Evolutionary conservation across 208 protist species (phyloP).

Genomic region (Trichomonas vaginalis): DNA sequence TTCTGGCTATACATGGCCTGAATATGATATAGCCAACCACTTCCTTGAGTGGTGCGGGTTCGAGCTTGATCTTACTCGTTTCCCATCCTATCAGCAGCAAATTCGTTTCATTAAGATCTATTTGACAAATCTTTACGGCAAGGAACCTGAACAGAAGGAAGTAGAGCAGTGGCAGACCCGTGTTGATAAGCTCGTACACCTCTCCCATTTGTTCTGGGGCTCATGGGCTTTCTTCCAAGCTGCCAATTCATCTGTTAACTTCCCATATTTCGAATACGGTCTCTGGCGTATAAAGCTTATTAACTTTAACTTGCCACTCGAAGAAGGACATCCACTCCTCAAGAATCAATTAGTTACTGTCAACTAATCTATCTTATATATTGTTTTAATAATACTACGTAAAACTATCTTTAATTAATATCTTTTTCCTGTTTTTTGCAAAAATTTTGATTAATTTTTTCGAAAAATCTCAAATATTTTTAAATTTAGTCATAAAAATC

Average conservation of each 20-base stretch:
- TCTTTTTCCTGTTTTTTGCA: not conserved
- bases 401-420: not conserved
- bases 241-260: not conserved
- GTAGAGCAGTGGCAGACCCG: not conserved
- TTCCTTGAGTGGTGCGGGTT: not conserved
- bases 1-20: not conserved
- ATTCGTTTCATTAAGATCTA: not conserved
- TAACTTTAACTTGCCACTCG: not conserved
- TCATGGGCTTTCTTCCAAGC: not conserved
- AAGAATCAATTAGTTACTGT: not conserved
- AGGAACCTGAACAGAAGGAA: not conserved
- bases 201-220: not conserved
- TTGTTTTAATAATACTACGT: not conserved
- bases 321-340: not conserved
- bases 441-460: not conserved
- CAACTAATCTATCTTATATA: not conserved
- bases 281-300: not conserved
- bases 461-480: not conserved
- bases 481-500: too few relatives aligned
- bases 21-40: not conserved
- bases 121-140: not conserved
- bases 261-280: conserved; percentile 9
- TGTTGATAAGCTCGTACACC: not conserved
- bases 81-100: not conserved
- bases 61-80: not conserved